Percentiles rank a stretch among this genome's conserved stretches.
These are phyloP conservation scores for Ganoderma boninense DNA, from an alignment of 1,284 basidiomycete species.

Conservation along the genomic window DNA sequence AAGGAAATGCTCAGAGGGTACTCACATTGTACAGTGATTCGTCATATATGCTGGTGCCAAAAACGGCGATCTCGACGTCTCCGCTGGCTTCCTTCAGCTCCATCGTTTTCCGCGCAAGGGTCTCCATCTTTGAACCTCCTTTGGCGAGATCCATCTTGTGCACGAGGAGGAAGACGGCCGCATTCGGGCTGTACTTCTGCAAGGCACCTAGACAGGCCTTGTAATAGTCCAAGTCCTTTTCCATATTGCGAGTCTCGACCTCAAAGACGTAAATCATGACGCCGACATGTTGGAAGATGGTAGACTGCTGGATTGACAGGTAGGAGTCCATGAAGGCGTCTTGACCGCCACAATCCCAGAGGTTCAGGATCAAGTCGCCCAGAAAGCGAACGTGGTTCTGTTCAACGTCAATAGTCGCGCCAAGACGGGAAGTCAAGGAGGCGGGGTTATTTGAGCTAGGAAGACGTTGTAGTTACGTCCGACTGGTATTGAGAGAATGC, in stretches of 20 bases:
- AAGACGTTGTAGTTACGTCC: slow-evolving; percentile 8
- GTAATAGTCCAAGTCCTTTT: slow-evolving; percentile 88
- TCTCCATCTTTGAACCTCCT: slow-evolving; percentile 61
- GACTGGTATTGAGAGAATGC: slow-evolving; percentile 40
- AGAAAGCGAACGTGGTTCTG: slow-evolving; percentile 98
- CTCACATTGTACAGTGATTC: slow-evolving; percentile 94
- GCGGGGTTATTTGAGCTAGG: slow-evolving; percentile 92
- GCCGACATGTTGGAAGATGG: slow-evolving; percentile 95
- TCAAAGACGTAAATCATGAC: slow-evolving; percentile 99
- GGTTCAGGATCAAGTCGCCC: slow-evolving; percentile 91
- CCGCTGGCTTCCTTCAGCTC: slow-evolving; percentile 76
- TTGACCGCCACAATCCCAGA: slow-evolving; percentile 99
- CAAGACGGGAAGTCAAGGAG: slow-evolving; percentile 89
- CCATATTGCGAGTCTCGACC: slow-evolving; percentile 78
- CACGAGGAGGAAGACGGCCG: slow-evolving; percentile 89
- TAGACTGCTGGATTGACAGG: slow-evolving; percentile 87
- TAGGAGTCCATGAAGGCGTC: slow-evolving; percentile 98
- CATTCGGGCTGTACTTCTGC: slow-evolving; percentile 79
- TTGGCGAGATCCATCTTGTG: slow-evolving; percentile 95
- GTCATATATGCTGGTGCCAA: slow-evolving; percentile 98
- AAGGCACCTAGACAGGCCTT: slow-evolving; percentile 86
- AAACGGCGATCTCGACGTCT: slow-evolving; percentile 68
- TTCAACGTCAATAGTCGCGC: slow-evolving; percentile 98
- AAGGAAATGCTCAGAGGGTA: slow-evolving; percentile 12
- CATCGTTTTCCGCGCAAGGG: slow-evolving; percentile 74